phyloP scores from a whole-genome alignment of 2,329 filamentous ascomycete species.

The Arthroderma sp. region DNA sequence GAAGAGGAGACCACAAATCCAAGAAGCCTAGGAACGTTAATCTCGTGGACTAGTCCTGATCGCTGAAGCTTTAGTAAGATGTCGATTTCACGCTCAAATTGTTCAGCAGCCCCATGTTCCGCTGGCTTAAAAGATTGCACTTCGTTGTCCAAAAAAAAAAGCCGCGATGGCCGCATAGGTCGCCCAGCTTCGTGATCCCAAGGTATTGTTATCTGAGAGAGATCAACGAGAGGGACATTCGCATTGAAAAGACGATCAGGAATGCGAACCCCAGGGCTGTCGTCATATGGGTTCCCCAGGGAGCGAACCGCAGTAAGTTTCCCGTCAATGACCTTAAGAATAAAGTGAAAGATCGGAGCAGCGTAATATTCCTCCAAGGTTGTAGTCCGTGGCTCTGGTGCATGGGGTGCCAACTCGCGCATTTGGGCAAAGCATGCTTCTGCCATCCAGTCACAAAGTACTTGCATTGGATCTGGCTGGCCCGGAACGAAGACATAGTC shows the following conservation, averaged over 20 bases:
- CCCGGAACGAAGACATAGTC: constrained; percentile 5
- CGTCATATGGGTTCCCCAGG: constrained; percentile 2
- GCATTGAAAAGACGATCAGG: neutral
- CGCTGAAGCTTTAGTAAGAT: constrained; percentile 3
- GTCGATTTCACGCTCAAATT: constrained; percentile 5
- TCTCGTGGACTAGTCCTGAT: constrained; percentile 1
- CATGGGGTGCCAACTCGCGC: constrained; percentile 3
- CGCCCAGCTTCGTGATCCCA: constrained; percentile 4
- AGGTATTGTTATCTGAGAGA: constrained; percentile 4
- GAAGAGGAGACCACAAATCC: constrained; percentile 3
- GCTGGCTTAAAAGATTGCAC: constrained; percentile 6
- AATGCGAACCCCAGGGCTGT: constrained; percentile 4
- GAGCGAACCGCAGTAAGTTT: constrained; percentile 4
- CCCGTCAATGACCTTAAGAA: constrained; percentile 3
- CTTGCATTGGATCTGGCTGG: constrained; percentile 6
- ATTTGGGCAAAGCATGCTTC: constrained; percentile 6
- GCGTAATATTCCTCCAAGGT: constrained; percentile 8
- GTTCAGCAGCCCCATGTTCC: constrained; percentile 1
- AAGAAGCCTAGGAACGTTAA: constrained; percentile 5
- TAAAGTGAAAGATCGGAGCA: constrained; percentile 3
- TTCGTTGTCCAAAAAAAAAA: neutral
- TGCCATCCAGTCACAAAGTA: constrained; percentile 8
- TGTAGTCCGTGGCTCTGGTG: constrained; percentile 6
- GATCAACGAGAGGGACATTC: constrained; percentile 1
- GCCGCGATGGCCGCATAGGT: constrained; percentile 3